Evolutionary conservation across 345 rosid genomes (phyloP).

Genomic region (Combretum micranthum): DNA sequence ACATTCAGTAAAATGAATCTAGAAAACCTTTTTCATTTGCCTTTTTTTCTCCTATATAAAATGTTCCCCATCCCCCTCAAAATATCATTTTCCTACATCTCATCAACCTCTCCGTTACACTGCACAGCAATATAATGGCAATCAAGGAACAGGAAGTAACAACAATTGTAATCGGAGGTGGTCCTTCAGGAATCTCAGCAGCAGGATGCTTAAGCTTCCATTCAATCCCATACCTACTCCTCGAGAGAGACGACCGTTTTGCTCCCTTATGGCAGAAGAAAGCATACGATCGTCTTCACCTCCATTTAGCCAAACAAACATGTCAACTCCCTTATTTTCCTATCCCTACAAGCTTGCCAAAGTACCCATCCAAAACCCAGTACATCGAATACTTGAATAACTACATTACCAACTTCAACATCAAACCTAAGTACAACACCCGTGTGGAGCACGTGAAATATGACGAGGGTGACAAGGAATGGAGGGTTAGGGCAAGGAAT

Average conservation of each 20-base stretch:
- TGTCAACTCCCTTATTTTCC: slow-evolving; percentile 54
- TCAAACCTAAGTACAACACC: slow-evolving; percentile 41
- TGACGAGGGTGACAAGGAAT: slow-evolving; percentile 27
- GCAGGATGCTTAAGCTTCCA: slow-evolving; percentile 50
- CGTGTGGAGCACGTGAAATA: slow-evolving; percentile 42
- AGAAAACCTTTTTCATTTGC: no score
- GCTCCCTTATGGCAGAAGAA: slow-evolving; percentile 67
- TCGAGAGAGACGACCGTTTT: slow-evolving; percentile 56
- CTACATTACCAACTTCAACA: slow-evolving; percentile 43
- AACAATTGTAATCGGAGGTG: slow-evolving; percentile 64
- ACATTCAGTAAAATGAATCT: no score
- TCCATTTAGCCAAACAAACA: slow-evolving; percentile 56
- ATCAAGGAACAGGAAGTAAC: slow-evolving; percentile 3
- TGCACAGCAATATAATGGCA: neutral
- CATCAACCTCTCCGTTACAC: no score
- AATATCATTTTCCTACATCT: no score
- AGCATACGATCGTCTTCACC: slow-evolving; percentile 66
- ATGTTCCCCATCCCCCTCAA: no score
- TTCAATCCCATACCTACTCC: slow-evolving; percentile 56
- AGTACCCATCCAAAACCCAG: slow-evolving; percentile 32
- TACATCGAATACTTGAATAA: slow-evolving; percentile 51
- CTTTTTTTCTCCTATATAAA: no score
- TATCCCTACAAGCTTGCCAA: slow-evolving; percentile 40
- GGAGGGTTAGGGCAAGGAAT: slow-evolving; percentile 46
- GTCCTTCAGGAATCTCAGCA: slow-evolving; percentile 64